Base-by-base conservation (phyloP, 257 asterid species). In the Galeopsis tetrahit region DNA sequence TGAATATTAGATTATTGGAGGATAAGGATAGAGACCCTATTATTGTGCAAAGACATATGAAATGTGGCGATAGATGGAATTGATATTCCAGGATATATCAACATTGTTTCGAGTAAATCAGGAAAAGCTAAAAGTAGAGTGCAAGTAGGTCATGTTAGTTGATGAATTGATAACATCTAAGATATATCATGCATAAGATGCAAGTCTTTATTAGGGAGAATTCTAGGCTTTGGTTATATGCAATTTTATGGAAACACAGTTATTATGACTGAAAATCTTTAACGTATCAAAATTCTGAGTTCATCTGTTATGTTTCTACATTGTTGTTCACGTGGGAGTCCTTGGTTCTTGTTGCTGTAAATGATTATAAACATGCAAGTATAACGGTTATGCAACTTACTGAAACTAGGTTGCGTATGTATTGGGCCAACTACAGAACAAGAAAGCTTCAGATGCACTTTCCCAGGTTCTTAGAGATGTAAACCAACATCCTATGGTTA, bases 401-500 rank as follows among this genome's bases (percentile, higher is more conserved):
- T 49, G 56, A 49, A 49, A 49, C 55, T 48, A 49, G 56, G 56
- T 49, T 49, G 56, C 56, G 21, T 49, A 49, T 69, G 99, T 94
- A 1, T 79, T 94, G 83, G 99, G 99, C 61, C 99, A 94, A 74
- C 79, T 94, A 78, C 99, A 91, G 84, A 88, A 85, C 84, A 94
- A 87, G 80, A 88, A 81, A 72, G 93, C 99, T 67, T 84, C 96
- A 10, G 95, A 89, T 75, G 99, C 97, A 57, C 87, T 91, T 40
- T 88, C 87, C 61, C 70, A 70, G 77, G 85, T 88, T 64, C 95
- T 94, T 55, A 84, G 75, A 77, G 94, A 91, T 76, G 80, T 70
- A 63, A 68, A 78, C 57, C 97, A 94, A 71, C 97, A 94, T 81
- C 99, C 99, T 42, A 94, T 94, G 99, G 99, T 94, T 73, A 81